Conservation (phyloP, 2,329 filamentous ascomycete species). For the Neonectria hederae region DNA sequence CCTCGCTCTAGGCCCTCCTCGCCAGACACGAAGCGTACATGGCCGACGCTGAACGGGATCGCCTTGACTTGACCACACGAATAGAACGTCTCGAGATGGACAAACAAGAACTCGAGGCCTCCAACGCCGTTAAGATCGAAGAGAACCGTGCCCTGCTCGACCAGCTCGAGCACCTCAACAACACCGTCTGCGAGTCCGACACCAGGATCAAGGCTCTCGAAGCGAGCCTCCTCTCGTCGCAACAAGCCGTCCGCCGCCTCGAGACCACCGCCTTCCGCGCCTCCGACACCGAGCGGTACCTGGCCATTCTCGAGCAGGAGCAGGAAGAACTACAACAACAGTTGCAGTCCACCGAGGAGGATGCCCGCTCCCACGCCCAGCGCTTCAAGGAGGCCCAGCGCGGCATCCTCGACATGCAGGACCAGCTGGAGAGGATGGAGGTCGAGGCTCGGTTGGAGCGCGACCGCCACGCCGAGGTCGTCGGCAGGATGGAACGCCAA, state of each 20-base stretch:
- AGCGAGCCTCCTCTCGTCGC: constrained; percentile 78
- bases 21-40: constrained; percentile 94
- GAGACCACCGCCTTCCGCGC: constrained; percentile 79
- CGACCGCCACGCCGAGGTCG: constrained; percentile 81
- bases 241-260: constrained; percentile 79
- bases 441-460: constrained; percentile 82
- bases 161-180: constrained; percentile 86
- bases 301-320: constrained; percentile 82
- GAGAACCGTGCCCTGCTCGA: constrained; percentile 85
- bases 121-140: constrained; percentile 80
- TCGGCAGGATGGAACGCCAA: constrained; percentile 85
- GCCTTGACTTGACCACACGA: constrained; percentile 73
- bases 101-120: constrained; percentile 77
- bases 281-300: constrained; percentile 80
- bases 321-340: constrained; percentile 77
- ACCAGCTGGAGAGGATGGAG: constrained; percentile 90
- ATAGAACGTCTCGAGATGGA: constrained; percentile 80
- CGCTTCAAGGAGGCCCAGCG: constrained; percentile 88
- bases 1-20: constrained; percentile 80
- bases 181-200: constrained; percentile 81
- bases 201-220: constrained; percentile 80
- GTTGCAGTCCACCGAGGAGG: constrained; percentile 73
- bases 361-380: constrained; percentile 80
- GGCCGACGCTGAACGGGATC: constrained; percentile 88
- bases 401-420: constrained; percentile 79